phyloP scores from a whole-genome alignment of 352 stramenopile species.

The Phytophthora constricta region DNA sequence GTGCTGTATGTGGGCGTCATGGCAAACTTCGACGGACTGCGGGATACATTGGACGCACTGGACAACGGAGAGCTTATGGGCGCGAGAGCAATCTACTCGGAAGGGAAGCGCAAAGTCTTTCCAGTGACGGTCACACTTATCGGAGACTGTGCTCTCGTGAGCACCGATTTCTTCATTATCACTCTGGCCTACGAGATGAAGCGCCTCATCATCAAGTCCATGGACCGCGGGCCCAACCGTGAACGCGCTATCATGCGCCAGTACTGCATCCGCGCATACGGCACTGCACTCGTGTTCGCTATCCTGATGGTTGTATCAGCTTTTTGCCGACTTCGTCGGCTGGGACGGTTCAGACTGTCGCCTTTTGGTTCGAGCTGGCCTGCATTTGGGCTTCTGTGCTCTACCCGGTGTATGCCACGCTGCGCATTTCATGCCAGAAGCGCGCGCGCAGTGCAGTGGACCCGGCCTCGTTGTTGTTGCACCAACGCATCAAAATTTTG shows the following conservation, averaged over 20 bases:
- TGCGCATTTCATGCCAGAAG: conserved; percentile 59
- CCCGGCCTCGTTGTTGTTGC: conserved; percentile 49
- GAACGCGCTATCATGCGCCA: conserved; percentile 61
- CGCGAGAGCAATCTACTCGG: conserved; percentile 55
- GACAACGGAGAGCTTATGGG: conserved; percentile 61
- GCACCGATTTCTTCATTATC: conserved; percentile 71
- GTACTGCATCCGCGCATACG: conserved; percentile 58
- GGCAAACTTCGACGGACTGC: conserved; percentile 55
- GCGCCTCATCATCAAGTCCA: conserved; percentile 67
- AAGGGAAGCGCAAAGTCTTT: conserved; percentile 43
- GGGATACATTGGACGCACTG: conserved; percentile 50
- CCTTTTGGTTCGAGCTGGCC: conserved; percentile 52
- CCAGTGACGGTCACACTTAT: conserved; percentile 54
- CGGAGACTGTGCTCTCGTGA: conserved; percentile 67
- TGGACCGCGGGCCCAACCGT: conserved; percentile 58
- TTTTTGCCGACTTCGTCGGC: conserved; percentile 46
- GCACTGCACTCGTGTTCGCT: conserved; percentile 41
- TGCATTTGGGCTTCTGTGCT: conserved; percentile 65
- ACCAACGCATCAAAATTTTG: conserved; percentile 74
- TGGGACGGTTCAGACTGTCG: conserved; percentile 37
- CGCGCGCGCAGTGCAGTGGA: conserved; percentile 48
- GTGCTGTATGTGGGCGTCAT: conserved; percentile 66
- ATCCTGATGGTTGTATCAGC: conserved; percentile 41
- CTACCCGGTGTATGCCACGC: conserved; percentile 58
- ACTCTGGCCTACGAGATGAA: conserved; percentile 72